Percentiles rank a stretch among this genome's conserved stretches.
phyloP scores from a whole-genome alignment of 2,329 filamentous ascomycete species.

The Aspergillus sp. region DNA sequence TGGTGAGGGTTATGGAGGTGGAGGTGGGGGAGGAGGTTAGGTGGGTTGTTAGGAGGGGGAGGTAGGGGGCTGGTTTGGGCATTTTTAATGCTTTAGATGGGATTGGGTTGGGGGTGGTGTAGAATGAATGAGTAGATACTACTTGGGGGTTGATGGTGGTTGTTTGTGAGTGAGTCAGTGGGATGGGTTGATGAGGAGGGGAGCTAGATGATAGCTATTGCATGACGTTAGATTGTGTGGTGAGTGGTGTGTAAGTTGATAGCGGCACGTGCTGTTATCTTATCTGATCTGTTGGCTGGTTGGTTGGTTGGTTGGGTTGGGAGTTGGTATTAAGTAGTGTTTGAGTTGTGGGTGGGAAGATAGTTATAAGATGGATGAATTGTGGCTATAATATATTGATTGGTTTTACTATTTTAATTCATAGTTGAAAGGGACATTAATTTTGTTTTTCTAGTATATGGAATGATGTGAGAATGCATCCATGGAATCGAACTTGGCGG shows the following conservation, averaged over 20 bases:
- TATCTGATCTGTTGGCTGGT: slow-evolving; percentile 23
- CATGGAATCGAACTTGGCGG: no score
- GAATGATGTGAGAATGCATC: no score
- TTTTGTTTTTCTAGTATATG: no score
- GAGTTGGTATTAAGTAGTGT: background rate
- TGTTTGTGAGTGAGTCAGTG: background rate
- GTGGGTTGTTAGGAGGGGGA: slow-evolving; percentile 27
- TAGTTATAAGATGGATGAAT: no score
- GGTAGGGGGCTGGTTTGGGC: slow-evolving; percentile 31
- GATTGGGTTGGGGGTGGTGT: background rate
- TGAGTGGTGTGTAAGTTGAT: background rate
- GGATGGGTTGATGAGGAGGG: no score
- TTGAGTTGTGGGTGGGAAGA: background rate
- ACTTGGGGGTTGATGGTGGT: background rate
- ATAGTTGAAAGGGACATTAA: no score
- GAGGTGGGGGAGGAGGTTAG: slow-evolving; percentile 24
- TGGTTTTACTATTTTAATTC: no score
- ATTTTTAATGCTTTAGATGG: slow-evolving; percentile 10
- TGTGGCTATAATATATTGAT: no score
- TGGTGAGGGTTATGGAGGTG: slow-evolving; percentile 33
- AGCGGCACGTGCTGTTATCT: slow-evolving; percentile 16
- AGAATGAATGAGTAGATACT: no score
- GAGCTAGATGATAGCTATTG: background rate
- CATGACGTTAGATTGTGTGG: background rate
- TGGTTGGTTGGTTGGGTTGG: background rate